Evolutionary conservation across 805 yeast genomes (phyloP), one percentile per base, ranked within the genome.

Genomic region (Metschnikowia anglica): DNA sequence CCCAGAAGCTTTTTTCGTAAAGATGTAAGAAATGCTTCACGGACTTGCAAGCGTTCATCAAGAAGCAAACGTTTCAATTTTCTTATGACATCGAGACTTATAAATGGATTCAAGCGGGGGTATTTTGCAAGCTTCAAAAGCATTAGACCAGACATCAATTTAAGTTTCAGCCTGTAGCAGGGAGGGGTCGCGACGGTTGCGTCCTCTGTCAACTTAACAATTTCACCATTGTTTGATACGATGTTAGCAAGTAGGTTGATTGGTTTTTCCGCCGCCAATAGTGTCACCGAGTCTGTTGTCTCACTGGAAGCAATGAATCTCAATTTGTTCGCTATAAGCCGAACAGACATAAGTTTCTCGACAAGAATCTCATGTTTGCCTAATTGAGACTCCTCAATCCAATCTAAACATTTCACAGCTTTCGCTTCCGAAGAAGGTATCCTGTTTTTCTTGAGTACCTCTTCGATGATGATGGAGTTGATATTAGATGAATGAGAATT

Each of bases 211-310:
- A 45, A 62, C 59, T 40, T 75, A 49, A 82, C 77, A 24, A 88
- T 73, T 54, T 89, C 96, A 21, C 96, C 96, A 34, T 85, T 85
- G 57, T 83, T 83, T 1, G 81, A 78, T 37, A 88, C 77, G 25
- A 86, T 66, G 1, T 88, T 78, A 25, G 78, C 69, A 23, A 88
- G 68, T 20, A 88, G 63, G 53, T 83, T 85, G 47, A 88, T 74
- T 63, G 41, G 51, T 41, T 72, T 68, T 3, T 53, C 63, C 2
- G 73, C 62, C 2, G 73, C 59, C 9, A 25, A 21, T 8, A 35
- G 13, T 7, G 46, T 32, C 6, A 34, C 49, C 12, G 31, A 17
- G 16, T 44, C 45, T 5, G 40, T 37, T 12, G 41, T 16, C 1
- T 68, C 63, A 9, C 61, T 66, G 3, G 70, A 72, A 0, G 65